Evolutionary conservation across 495 filamentous ascomycete genomes (phyloP).

Genomic region (Trypethelium eluteriae): DNA sequence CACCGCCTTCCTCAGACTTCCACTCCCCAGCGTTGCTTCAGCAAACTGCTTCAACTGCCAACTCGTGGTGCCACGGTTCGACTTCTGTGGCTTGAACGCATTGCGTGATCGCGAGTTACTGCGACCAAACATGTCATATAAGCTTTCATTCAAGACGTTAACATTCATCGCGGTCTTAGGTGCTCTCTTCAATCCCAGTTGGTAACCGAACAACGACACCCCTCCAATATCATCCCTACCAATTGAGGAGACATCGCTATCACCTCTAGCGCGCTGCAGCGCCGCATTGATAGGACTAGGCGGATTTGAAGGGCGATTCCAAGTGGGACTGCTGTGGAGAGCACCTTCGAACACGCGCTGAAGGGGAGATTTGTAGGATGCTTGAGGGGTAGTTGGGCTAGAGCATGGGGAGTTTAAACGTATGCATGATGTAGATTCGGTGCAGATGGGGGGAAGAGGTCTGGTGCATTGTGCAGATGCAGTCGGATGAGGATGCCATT

Average conservation of each 20-base stretch:
- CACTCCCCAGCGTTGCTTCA: conserved; percentile 90
- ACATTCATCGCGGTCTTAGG: neutral
- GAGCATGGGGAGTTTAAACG: conserved; percentile 18
- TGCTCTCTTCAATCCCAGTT: conserved; percentile 10
- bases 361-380: conserved; percentile 22
- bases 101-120: conserved; percentile 79
- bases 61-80: conserved; percentile 81
- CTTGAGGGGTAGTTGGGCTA: conserved; percentile 17
- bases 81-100: conserved; percentile 80
- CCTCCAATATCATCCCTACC: conserved; percentile 16
- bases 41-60: conserved; percentile 97
- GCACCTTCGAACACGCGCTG: conserved; percentile 18
- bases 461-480: conserved; percentile 31
- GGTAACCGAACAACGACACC: conserved; percentile 14
- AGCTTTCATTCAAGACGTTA: conserved; percentile 18
- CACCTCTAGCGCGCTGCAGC: conserved; percentile 13
- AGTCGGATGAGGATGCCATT: conserved; percentile 26
- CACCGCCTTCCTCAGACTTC: conserved; percentile 90
- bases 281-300: neutral
- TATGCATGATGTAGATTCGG: conserved; percentile 30
- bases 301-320: neutral
- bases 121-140: conserved; percentile 34
- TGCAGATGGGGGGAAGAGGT: conserved; percentile 33
- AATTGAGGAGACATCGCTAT: conserved; percentile 10
- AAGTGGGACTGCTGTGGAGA: neutral